A percentile compares a stretch with the other conserved stretches of the same genome.
These are phyloP conservation scores for Salisapilia sapeloensis DNA, from an alignment of 352 stramenopile species.

Conservation along the genomic window DNA sequence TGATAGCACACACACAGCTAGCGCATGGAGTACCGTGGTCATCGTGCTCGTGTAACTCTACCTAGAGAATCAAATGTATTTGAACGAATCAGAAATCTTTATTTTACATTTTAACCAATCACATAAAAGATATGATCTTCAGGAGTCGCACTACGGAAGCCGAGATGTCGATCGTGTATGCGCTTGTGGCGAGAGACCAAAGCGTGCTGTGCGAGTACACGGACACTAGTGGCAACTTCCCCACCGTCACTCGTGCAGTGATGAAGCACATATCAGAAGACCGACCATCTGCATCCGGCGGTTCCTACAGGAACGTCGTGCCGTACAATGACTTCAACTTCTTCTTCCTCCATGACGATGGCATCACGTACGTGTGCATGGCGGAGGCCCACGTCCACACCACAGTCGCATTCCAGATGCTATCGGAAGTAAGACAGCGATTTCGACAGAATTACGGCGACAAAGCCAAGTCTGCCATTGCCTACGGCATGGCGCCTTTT, in stretches of 20 bases:
- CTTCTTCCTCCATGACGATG: slow-evolving; percentile 58
- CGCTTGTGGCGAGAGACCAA: slow-evolving; percentile 48
- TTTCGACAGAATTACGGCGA: slow-evolving; percentile 53
- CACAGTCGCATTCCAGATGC: slow-evolving; percentile 57
- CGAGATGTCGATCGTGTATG: slow-evolving; percentile 64
- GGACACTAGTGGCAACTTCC: slow-evolving; percentile 59
- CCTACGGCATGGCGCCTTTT: slow-evolving; percentile 55
- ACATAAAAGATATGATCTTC: background rate
- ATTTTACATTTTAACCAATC: slow-evolving; percentile 1
- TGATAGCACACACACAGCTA: no score
- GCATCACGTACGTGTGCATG: slow-evolving; percentile 75
- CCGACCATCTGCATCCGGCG: slow-evolving; percentile 2
- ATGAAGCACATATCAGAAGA: slow-evolving; percentile 52
- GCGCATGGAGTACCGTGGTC: no score
- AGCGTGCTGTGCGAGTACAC: slow-evolving; percentile 68
- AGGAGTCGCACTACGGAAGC: background rate
- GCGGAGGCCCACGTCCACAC: slow-evolving; percentile 56
- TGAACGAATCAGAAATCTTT: no score
- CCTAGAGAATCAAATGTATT: no score
- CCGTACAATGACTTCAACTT: slow-evolving; percentile 70
- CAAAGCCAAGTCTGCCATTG: slow-evolving; percentile 42
- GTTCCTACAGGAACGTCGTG: slow-evolving; percentile 37
- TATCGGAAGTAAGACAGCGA: slow-evolving; percentile 36
- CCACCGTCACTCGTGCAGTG: slow-evolving; percentile 50
- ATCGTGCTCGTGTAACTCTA: no score